These are phyloP conservation scores for Delonix regia DNA, from an alignment of 306 rosid genomes.

Conservation along the genomic window DNA sequence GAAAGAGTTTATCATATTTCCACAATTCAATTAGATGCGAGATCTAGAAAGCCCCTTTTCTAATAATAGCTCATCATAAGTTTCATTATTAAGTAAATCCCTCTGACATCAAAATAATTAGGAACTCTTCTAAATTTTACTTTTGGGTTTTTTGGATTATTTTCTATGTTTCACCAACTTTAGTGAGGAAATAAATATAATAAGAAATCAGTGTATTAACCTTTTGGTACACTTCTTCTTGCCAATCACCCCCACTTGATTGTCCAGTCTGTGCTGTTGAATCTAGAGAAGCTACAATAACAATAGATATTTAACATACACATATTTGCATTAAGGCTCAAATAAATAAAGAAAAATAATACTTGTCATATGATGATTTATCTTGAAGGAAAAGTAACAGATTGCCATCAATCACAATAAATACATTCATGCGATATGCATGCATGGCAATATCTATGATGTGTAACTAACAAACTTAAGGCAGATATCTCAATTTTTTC, in stretches of 20 bases:
- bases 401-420: conserved; percentile 9
- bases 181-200: not conserved
- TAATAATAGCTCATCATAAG: no score
- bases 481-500: not conserved
- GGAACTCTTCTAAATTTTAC: conserved; percentile 10
- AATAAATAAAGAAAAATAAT: conserved; percentile 9
- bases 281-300: conserved; percentile 77
- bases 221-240: conserved; percentile 85
- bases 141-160: conserved; percentile 14
- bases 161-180: conserved; percentile 20
- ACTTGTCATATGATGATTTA: not conserved
- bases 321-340: conserved; percentile 28
- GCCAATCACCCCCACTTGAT: conserved; percentile 81
- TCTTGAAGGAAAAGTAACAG: not conserved
- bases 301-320: conserved; percentile 36
- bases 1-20: no score
- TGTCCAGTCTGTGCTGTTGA: conserved; percentile 92
- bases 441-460: not conserved
- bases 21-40: no score
- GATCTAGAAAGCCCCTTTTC: no score
- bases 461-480: conserved; percentile 2
- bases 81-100: conserved; percentile 18
- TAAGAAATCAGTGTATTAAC: conserved; percentile 47
- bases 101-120: conserved; percentile 6
- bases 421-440: conserved; percentile 28